Evolutionary conservation across 1,139 yeast species (phyloP), one percentile per base, ranked within the genome.

Genomic region (Wickerhamiella infanticola): DNA sequence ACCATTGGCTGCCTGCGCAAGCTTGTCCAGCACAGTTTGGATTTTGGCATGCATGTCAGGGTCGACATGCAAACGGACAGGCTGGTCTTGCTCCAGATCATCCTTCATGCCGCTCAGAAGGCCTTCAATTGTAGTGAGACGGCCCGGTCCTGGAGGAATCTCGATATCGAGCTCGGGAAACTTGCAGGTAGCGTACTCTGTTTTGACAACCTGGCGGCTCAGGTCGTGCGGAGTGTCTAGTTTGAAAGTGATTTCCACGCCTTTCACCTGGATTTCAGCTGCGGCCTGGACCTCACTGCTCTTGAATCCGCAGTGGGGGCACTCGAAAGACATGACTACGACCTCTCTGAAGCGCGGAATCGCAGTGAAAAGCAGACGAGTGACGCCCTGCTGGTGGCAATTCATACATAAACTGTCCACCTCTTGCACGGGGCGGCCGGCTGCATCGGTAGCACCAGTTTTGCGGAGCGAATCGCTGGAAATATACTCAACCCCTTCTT

Each of bases 251-350:
- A 83, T 84, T 58, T 78, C 75, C 33, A 81, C 66, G 31, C 97
- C 99, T 65, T 84, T 84, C 58, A 82, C 93, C 53, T 88, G 93
- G 45, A 64, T 61, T 44, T 55, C 54, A 5, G 94, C 81, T 9
- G 98, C 99, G 24, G 96, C 82, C 67, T 93, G 98, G 54, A 93
- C 76, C 65, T 93, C 98, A 43, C 86, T 76, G 68, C 86, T 90
- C 63, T 81, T 82, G 60, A 85, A 76, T 1, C 85, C 83, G 69
- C 99, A 93, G 63, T 88, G 95, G 39, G 94, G 90, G 65, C 99
- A 93, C 54, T 79, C 83, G 63, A 93, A 93, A 2, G 97, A 88
- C 95, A 90, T 90, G 51, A 93, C 64, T 48, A 93, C 84, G 49
- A 93, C 77, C 63, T 93, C 97, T 55, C 90, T 72, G 67, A 93